phyloP scores from a whole-genome alignment of 2,329 filamentous ascomycete genomes.

The Berkeleyomyces rouxiae region DNA sequence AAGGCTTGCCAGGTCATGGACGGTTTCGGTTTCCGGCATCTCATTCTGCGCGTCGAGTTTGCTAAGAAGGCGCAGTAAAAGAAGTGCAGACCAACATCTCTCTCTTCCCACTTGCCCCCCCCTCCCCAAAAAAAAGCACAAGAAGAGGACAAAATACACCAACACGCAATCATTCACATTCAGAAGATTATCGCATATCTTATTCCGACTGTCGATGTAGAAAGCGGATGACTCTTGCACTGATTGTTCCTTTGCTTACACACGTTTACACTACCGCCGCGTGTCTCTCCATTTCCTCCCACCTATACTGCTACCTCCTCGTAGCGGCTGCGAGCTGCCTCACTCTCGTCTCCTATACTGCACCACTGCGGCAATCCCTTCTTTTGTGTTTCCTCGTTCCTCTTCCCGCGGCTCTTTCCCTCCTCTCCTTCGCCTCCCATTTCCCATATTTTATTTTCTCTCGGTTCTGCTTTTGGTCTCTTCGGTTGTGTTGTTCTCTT shows the following conservation, averaged over 20 bases:
- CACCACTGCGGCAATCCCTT: background rate
- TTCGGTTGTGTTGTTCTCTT: background rate
- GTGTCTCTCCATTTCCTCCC: background rate
- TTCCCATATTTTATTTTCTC: background rate
- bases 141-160: background rate
- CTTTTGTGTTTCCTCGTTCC: background rate
- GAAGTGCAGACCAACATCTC: background rate
- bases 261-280: background rate
- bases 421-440: background rate
- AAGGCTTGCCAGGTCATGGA: conserved; percentile 97
- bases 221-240: background rate
- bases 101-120: background rate
- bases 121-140: background rate
- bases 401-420: background rate
- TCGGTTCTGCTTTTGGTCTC: background rate
- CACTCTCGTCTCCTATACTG: background rate
- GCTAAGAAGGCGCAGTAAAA: conserved; percentile 39
- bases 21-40: conserved; percentile 77
- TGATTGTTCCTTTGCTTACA: background rate
- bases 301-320: background rate
- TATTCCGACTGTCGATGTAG: background rate
- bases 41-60: conserved; percentile 77
- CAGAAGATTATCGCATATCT: background rate
- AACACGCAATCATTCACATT: background rate
- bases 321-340: background rate